A percentile compares a stretch with the other conserved stretches of the same genome.
These are phyloP conservation scores for Catharanthus roseus DNA, from an alignment of 257 asterid genomes.

Conservation along the genomic window DNA sequence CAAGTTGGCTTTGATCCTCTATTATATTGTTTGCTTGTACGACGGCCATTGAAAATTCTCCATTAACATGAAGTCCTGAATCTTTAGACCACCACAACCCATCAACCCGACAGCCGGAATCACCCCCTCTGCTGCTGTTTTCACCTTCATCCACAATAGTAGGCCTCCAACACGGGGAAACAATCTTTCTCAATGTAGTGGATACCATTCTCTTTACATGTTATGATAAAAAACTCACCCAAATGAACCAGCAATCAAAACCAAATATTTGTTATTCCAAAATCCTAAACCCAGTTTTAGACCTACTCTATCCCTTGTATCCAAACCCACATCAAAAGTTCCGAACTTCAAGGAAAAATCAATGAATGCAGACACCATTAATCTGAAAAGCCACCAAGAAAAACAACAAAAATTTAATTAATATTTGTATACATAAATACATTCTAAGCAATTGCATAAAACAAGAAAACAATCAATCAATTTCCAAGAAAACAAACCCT, in stretches of 20 bases:
- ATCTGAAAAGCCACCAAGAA: conserved; percentile 27
- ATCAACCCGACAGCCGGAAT: conserved; percentile 40
- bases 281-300: conserved; percentile 21
- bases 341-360: conserved; percentile 26
- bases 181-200: conserved; percentile 51
- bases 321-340: conserved; percentile 37
- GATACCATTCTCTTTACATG: conserved; percentile 57
- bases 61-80: conserved; percentile 58
- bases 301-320: conserved; percentile 21
- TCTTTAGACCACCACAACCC: conserved; percentile 83
- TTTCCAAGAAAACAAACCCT: conserved; percentile 7
- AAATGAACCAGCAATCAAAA: conserved; percentile 23
- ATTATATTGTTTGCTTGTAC: conserved; percentile 64
- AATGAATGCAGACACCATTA: conserved; percentile 35
- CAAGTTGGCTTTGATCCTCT: conserved; percentile 87
- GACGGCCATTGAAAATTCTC: conserved; percentile 84
- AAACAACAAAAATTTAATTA: conserved; percentile 8
- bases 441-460: conserved; percentile 12
- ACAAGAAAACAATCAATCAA: conserved; percentile 14
- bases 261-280: conserved; percentile 18
- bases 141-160: conserved; percentile 32
- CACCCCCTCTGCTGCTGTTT: conserved; percentile 40
- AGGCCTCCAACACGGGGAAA: conserved; percentile 70
- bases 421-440: background rate
- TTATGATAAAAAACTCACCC: conserved; percentile 20